Percentiles rank a stretch among this genome's conserved stretches.
Evolutionary conservation across 371 early-diverging fungal species (phyloP).

Genomic region (Syncephalastrum racemosum): DNA sequence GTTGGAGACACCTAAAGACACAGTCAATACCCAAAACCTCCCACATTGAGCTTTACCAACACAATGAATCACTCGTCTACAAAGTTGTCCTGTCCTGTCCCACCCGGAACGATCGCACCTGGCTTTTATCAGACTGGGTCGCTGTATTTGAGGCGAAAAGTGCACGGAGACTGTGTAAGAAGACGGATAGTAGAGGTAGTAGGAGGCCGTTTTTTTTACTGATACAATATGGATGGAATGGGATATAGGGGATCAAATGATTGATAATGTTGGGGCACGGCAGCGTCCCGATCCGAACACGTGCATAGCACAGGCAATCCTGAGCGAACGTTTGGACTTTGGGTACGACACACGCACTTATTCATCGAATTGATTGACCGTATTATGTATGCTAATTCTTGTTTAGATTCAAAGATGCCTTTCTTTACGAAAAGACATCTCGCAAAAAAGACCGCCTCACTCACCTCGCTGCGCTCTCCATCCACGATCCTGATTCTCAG

Average conservation of each 20-base stretch:
- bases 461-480: constrained; percentile 7
- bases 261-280: constrained; percentile 6
- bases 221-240: neutral
- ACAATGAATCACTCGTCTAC: constrained; percentile 1
- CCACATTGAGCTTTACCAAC: no score
- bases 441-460: constrained; percentile 4
- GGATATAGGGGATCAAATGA: constrained; percentile 18
- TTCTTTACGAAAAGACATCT: constrained; percentile 8
- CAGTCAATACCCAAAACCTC: no score
- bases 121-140: constrained; percentile 13
- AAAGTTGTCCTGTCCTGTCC: constrained; percentile 11
- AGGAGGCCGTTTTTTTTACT: no score
- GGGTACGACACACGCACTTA: neutral
- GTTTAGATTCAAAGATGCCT: constrained; percentile 4
- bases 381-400: neutral
- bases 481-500: neutral
- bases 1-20: no score
- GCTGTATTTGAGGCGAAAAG: constrained; percentile 10
- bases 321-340: no score
- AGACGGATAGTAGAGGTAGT: no score
- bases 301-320: constrained; percentile 2
- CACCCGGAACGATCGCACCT: constrained; percentile 8
- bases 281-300: constrained; percentile 7
- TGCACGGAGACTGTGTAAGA: constrained; percentile 15
- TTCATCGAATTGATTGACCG: no score